These are phyloP conservation scores for Vitis hybrid DNA, from an alignment of 177 flowering plant genomes.

Conservation along the genomic window DNA sequence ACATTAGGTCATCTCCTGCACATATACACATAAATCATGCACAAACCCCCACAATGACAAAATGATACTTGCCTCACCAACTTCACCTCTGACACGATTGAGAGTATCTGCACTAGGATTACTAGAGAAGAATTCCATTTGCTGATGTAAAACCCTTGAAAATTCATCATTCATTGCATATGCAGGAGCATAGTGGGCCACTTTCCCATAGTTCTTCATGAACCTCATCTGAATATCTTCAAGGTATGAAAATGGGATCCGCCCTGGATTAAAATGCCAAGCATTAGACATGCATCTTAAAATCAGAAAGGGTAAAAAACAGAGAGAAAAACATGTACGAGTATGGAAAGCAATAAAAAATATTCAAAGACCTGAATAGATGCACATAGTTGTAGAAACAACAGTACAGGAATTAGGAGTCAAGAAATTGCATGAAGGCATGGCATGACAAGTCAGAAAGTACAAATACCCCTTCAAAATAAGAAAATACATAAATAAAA, in stretches of 20 bases:
- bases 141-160: conserved; percentile 94
- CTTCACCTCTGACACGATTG: conserved; percentile 90
- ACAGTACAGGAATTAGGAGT: neutral
- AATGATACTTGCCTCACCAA: conserved; percentile 73
- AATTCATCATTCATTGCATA: conserved; percentile 99
- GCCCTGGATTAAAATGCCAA: conserved; percentile 48
- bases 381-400: neutral
- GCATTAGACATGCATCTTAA: neutral
- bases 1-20: neutral
- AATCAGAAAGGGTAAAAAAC: neutral
- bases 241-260: conserved; percentile 92
- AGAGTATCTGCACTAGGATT: conserved; percentile 90
- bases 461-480: no score
- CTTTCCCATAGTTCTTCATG: conserved; percentile 93
- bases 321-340: neutral
- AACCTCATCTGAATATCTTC: conserved; percentile 97
- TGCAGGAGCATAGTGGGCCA: conserved; percentile 82
- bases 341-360: neutral
- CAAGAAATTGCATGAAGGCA: no score
- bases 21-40: neutral
- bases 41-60: neutral
- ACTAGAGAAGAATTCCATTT: conserved; percentile 94
- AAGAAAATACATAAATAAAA: no score
- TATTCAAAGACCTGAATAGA: neutral
- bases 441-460: no score